Base-by-base conservation (phyloP, 768 basidiomycete species). In the Xerocomus potaroensis region DNA sequence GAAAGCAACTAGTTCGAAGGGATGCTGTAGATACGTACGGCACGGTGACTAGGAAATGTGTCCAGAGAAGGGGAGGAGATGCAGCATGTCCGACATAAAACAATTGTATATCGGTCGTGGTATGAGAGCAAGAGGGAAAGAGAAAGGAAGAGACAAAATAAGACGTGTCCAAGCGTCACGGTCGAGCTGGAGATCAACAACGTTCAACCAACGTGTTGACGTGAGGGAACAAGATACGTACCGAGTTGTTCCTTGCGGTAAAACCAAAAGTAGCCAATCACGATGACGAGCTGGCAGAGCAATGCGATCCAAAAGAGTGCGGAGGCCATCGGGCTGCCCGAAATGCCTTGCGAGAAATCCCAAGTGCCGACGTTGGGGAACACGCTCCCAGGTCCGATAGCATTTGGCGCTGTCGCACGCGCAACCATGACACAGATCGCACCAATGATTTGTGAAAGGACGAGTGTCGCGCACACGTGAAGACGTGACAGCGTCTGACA, bases 261-360 rank as follows among this genome's bases (percentile, higher is more conserved):
- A 80, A 95, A 94, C 89, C 89, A 89, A 74, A 93, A 92, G 72
- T 95, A 95, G 18, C 92, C 92, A 50, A 84, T 67, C 48, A 94
- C 90, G 60, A 95, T 91, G 55, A 92, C 66, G 44, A 95, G 60
- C 63, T 91, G 89, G 63, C 81, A 87, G 7, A 81, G 57, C 45
- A 89, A 71, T 37, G 89, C 90, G 41, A 93, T 68, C 92, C 92
- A 95, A 75, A 95, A 95, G 36, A 87, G 76, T 45, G 89, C 83
- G 14, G 78, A 73, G 16, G 85, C 87, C 79, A 91, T 83, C 18
- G 89, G 89, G 57, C 89, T 91, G 51, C 81, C 84, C 59, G 72
- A 60, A 3, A 89, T 67, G 19, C 87, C 88, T 7, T 84, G 70
- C 18, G 73, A 72, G 63, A 91, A 88, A 63, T 93, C 87, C 93